Base-by-base conservation (phyloP, 805 yeast genomes). In the Ogataea pilisensis region DNA sequence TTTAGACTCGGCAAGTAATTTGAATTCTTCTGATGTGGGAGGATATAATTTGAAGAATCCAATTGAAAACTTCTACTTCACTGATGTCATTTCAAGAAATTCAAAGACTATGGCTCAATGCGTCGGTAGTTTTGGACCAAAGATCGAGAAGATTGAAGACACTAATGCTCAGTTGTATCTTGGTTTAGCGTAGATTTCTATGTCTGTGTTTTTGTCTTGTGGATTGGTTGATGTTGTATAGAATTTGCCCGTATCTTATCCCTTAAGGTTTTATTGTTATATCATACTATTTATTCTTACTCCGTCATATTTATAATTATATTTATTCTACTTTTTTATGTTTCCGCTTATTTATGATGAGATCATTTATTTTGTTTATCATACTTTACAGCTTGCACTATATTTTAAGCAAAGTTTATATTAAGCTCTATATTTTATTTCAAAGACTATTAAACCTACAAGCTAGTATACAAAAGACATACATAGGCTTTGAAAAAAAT, bases 31-130 rank as follows among this genome's bases (percentile, higher is more conserved):
- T 28, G 48, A 55, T 45, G 68, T 73, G 54, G 53, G 62, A 14
- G 66, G 75, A 31, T 56, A 69, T 26, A 52, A 58, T 13, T 74
- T 87, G 58, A 72, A 71, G 63, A 80, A 82, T 63, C 89, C 89
- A 43, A 80, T 86, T 58, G 77, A 76, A 52, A 85, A 86, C 77
- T 86, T 84, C 64, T 86, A 87, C 72, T 83, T 86, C 74, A 86
- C 95, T 27, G 91, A 87, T 63, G 86, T 85, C 47, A 82, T 86
- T 51, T 82, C 95, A 19, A 77, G 95, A 70, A 78, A 86, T 42
- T 86, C 95, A 37, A 86, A 88, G 50, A 87, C 95, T 24, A 87
- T 86, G 95, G 95, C 95, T 31, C 82, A 76, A 67, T 84, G 95
- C 70, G 80, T 88, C 44, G 74, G 82, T 40, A 68, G 82, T 42